Conservation (phyloP, 2,329 filamentous ascomycete species). For the Diplodia sapinea region DNA sequence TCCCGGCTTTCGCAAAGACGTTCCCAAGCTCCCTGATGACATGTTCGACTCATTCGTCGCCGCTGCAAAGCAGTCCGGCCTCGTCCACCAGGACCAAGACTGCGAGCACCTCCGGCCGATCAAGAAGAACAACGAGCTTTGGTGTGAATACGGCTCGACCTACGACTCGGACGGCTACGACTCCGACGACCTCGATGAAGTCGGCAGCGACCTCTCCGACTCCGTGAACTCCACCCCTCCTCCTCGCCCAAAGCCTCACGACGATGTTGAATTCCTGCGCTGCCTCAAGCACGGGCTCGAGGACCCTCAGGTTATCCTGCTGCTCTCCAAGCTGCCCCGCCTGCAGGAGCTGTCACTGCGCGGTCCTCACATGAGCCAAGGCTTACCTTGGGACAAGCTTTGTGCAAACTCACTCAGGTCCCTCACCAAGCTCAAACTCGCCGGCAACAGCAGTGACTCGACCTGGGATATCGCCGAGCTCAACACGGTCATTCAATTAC, state of each 20-base stretch:
- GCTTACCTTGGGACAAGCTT: conserved; percentile 2
- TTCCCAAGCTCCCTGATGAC: background rate
- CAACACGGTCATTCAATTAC: conserved; percentile 10
- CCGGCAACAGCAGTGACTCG: background rate
- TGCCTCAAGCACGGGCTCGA: conserved; percentile 10
- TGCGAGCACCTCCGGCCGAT: background rate
- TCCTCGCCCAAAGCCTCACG: background rate
- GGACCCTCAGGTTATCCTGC: conserved; percentile 22
- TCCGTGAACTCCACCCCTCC: background rate
- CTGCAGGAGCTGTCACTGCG: conserved; percentile 13
- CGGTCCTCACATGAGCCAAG: conserved; percentile 1
- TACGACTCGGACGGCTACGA: conserved; percentile 17
- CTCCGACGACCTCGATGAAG: background rate
- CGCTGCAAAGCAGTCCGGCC: conserved; percentile 1
- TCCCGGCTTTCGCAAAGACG: background rate
- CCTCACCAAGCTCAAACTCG: conserved; percentile 16
- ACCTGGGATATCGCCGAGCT: background rate
- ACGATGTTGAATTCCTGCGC: conserved; percentile 19
- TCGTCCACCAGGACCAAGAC: conserved; percentile 2
- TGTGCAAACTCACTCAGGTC: background rate
- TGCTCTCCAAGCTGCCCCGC: conserved; percentile 20
- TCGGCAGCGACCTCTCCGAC: background rate
- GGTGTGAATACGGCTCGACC: background rate
- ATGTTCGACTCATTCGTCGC: conserved; percentile 3
- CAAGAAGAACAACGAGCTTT: conserved; percentile 7